Evolutionary conservation across 2,329 filamentous ascomycete species (phyloP), one percentile per base, ranked within the genome.

Genomic region (Phymatotrichopsis omnivora): DNA sequence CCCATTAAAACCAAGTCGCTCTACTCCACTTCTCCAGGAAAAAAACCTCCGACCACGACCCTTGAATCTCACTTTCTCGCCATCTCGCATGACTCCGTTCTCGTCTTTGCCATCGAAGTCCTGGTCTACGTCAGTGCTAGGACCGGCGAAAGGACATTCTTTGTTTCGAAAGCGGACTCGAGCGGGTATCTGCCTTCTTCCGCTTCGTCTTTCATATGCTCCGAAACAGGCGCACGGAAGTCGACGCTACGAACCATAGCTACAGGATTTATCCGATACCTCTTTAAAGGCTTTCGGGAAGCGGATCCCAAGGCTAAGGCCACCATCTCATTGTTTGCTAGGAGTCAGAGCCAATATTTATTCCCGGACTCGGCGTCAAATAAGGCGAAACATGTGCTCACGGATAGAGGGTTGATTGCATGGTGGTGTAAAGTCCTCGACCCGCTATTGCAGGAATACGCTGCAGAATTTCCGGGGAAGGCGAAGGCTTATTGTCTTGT

Each of bases 131-230:
- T 54, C 14, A 74, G 85, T 19, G 93, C 82, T 1, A 49, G 45
- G 19, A 48, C 46, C 16, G 49, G 43, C 24, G 25, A 47, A 19
- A 38, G 55, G 5, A 95, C 84, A 3, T 73, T 96, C 42, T 98
- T 98, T 62, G 81, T 98, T 19, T 89, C 87, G 53, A 98, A 98
- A 65, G 91, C 91, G 37, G 91, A 98, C 66, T 95, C 91, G 7
- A 95, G 89, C 0, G 91, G 93, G 19, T 93, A 85, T 61, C 67
- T 95, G 24, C 52, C 56, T 16, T 42, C 47, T 12, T 34, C 35
- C 8, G 39, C 48, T 25, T 39, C 52, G 7, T 53, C 50, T 4
- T 56, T 56, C 28, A 7, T 6, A 17, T 24, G 32, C 28, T 42
- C 39, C n/a, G 29, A 43, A 10, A 23, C 49, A 5, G 47, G 48